These are phyloP conservation scores for Phyllosticta capitalensis DNA, from an alignment of 2,329 filamentous ascomycete genomes.

Conservation along the genomic window DNA sequence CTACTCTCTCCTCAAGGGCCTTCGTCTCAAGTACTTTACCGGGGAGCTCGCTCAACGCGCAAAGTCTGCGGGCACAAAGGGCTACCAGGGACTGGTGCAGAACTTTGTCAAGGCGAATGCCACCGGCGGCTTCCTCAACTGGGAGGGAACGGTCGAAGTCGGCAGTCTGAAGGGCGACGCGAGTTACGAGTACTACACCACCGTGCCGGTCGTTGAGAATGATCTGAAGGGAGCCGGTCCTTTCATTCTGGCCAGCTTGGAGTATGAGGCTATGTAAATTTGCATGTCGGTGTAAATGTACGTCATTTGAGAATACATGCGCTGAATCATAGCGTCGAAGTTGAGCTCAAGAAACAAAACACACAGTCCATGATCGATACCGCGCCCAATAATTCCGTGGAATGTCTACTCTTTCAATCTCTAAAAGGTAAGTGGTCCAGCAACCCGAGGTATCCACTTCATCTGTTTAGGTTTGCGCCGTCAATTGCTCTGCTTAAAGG, in stretches of 20 bases:
- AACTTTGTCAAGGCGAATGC: constrained; percentile 39
- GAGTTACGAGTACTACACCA: constrained; percentile 38
- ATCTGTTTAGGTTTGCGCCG: too few species aligned
- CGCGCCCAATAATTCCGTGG: too few species aligned
- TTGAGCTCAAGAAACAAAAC: too few species aligned
- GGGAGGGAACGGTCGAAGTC: constrained; percentile 44
- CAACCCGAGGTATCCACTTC: too few species aligned
- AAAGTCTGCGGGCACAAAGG: constrained; percentile 32
- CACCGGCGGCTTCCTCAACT: constrained; percentile 36
- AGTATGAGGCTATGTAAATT: constrained; percentile 13
- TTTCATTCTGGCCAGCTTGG: constrained; percentile 30
- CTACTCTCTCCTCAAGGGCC: constrained; percentile 27
- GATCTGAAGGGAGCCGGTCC: constrained; percentile 34
- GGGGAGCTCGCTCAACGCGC: constrained; percentile 20
- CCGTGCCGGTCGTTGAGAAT: constrained; percentile 24
- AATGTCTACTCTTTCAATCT: too few species aligned
- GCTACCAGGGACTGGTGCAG: constrained; percentile 35
- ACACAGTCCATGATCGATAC: too few species aligned
- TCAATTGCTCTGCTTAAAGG: too few species aligned
- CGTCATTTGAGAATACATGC: neutral
- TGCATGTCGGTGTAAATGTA: neutral
- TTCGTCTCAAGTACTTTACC: constrained; percentile 22
- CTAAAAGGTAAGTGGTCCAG: too few species aligned
- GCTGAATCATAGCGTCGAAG: too few species aligned
- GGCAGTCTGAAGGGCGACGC: constrained; percentile 42